Evolutionary conservation across 179 eudicot species (phyloP), one percentile per base, ranked within the genome.

Genomic region (Beta corolliflora): DNA sequence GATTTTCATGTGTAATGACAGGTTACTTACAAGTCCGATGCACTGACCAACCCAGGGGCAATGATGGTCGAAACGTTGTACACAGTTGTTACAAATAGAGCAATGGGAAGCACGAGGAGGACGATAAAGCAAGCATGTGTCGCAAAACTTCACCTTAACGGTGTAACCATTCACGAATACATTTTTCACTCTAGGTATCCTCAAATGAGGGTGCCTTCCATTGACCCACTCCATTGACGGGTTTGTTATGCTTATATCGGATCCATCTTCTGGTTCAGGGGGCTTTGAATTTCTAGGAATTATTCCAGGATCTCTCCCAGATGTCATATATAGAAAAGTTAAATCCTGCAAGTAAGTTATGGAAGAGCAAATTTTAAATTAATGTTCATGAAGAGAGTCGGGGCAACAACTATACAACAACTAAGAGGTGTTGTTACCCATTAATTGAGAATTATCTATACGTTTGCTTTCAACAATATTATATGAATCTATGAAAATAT

Each of bases 271-370:
- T 45, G 84, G 77, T 75, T 89, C 89, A 31, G 92, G 93, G 56
- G 94, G 90, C 71, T 52, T 77, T 48, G 89, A 73, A 76, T 81
- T 90, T 81, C 97, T 86, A 31, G 92, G 93, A 60, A 92, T 85
- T 75, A 92, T 90, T 73, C 97, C 97, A 6, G 97, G 97, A 84
- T 92, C 90, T 88, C 90, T 89, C 65, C 85, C 87, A 31, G 93
- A 88, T 56, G 94, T 90, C 88, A 91, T 72, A 84, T 85, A 88
- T 54, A 92, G 89, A 81, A 91, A 88, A 45, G 76, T 77, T 74
- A 90, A 73, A 85, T 87, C 89, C 97, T 92, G 89, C 81, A 85
- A 61, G 65, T 75, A 79, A 74, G n/a, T 29, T 15, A 67, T 13
- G 11, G 36, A 75, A 53, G 69, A 76, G 81, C 64, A 84, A 76